Base-by-base conservation (phyloP, 768 basidiomycete species). In the Imleria badia region DNA sequence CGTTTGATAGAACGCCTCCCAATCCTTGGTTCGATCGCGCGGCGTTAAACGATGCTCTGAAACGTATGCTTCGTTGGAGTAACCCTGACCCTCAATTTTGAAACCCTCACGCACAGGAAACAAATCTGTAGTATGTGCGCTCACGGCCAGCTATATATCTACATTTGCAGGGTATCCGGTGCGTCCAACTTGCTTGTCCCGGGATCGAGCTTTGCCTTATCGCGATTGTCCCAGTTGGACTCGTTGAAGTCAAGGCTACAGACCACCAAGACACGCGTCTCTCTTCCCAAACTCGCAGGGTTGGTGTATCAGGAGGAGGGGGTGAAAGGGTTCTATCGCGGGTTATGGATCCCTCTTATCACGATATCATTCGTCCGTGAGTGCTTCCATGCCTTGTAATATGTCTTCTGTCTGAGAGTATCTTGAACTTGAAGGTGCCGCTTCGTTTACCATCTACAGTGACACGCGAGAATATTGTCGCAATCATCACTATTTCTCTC, bases 311-410 rank as follows among this genome's bases (percentile, higher is more conserved):
- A 81, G 30, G 91, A 94, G 65, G 89, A 94, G 73, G 87, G 93
- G n/a, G 72, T 92, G 33, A 80, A 81, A 60, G 95, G 96, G 50
- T 98, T 94, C 73, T 96, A 91, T 72, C 81, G 94, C 52, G 92
- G 92, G 53, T 66, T 94, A 47, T 91, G 90, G 84, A 90, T 98
- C 62, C 95, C 96, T 44, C 82, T 98, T 51, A 79, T 94, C 72
- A 96, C 94, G 10, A 98, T 98, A 63, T 94, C 94, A 6, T 93
- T 96, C 69, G 94, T 98, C 71, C 92, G 96, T 86, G 70, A 75
- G 91, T 91, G 44, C 20, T 35, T 48, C 52, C 48, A 45, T 42
- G 26, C 52, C 48, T n/a, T 8, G 22, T 6, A 22, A 36, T 34
- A n/a, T 56, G 22, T 52, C 30, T 22, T 38, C 46, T 51, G 50